Percentiles rank a stretch among this genome's conserved stretches.
Evolutionary conservation across 2,329 filamentous ascomycete genomes (phyloP).

Genomic region (Bipolaris cookei): DNA sequence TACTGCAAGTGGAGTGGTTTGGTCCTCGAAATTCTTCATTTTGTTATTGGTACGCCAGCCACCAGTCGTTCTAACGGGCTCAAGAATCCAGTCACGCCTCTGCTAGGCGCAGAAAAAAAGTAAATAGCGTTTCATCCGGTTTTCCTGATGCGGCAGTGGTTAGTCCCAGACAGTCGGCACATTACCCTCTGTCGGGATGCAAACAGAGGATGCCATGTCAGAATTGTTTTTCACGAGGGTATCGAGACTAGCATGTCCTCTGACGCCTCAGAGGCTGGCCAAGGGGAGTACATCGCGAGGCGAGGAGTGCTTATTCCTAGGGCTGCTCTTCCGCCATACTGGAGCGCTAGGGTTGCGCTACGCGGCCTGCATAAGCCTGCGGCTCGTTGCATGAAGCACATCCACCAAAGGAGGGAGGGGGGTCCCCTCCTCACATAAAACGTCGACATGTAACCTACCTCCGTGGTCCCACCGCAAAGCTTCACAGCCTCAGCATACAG

Average conservation of each 20-base stretch:
- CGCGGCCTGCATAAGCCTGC: conserved; percentile 17
- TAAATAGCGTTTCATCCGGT: conserved; percentile 9
- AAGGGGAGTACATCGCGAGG: not conserved
- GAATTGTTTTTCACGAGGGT: not conserved
- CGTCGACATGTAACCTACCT: not conserved
- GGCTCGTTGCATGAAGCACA: conserved; percentile 20
- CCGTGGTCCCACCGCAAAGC: not conserved
- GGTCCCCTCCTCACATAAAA: conserved; percentile 13
- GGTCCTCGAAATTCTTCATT: conserved; percentile 16
- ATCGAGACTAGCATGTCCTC: not conserved
- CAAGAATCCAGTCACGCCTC: conserved; percentile 17
- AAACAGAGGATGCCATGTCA: too few relatives aligned
- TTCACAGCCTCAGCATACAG: not conserved
- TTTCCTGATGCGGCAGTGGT: not conserved
- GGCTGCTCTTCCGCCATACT: conserved; percentile 9
- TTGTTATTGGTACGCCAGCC: conserved; percentile 43
- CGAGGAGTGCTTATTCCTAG: conserved; percentile 20
- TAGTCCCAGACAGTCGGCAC: not conserved
- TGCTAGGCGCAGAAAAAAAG: conserved; percentile 13
- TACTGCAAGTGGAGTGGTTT: conserved; percentile 29
- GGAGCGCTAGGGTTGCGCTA: conserved; percentile 6
- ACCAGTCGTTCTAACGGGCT: conserved; percentile 17
- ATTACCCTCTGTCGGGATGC: too few relatives aligned
- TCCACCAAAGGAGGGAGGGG: not conserved
- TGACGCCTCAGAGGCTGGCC: conserved; percentile 24